A percentile compares a stretch with the other conserved stretches of the same genome.
Evolutionary conservation across 257 asterid genomes (phyloP).

Genomic region (Solanum habrochaites): DNA sequence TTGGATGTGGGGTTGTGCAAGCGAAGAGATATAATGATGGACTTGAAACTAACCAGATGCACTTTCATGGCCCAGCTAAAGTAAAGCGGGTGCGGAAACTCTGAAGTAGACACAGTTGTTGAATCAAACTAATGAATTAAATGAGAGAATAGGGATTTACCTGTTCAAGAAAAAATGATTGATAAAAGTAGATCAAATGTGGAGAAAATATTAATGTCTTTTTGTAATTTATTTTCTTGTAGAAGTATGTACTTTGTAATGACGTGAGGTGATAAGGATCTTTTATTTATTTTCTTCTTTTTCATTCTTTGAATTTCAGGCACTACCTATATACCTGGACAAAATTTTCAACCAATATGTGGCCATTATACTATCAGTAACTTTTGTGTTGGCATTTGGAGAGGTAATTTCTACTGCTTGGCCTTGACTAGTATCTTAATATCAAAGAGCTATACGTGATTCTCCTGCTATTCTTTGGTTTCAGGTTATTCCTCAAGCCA

Average conservation of each 20-base stretch:
- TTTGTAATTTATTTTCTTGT: background rate
- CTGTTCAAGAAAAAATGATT: background rate
- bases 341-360: slow-evolving; percentile 82
- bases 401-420: slow-evolving; percentile 43
- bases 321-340: slow-evolving; percentile 92
- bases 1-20: background rate
- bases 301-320: slow-evolving; percentile 44
- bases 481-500: slow-evolving; percentile 99
- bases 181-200: background rate
- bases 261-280: background rate
- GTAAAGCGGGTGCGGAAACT: background rate
- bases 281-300: background rate
- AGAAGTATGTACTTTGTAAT: background rate
- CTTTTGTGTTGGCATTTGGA: slow-evolving; percentile 88
- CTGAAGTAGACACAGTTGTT: background rate
- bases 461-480: background rate
- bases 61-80: background rate
- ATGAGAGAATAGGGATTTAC: background rate
- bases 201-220: background rate
- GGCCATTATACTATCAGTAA: slow-evolving; percentile 90
- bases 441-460: background rate
- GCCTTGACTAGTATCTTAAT: background rate
- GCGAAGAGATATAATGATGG: background rate
- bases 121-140: background rate
- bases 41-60: background rate